Base-by-base conservation (phyloP, 169 alveolate genomes). In the Plasmodium yoelii region DNA sequence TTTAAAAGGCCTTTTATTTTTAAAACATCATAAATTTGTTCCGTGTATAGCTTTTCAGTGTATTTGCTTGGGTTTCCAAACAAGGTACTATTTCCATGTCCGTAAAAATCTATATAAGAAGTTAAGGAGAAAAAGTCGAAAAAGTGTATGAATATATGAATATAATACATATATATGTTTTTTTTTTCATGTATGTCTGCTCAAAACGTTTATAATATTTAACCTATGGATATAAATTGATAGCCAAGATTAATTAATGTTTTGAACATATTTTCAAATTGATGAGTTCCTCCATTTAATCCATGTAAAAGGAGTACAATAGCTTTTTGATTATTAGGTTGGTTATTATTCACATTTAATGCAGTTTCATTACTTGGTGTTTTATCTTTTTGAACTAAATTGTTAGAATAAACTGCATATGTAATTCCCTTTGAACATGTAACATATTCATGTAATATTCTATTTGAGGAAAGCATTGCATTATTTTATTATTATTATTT, bases 11-110 rank as follows among this genome's bases (percentile, higher is more conserved):
- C 34, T 82, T 82, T 82, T 47, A 15, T 46, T 72, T 70, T 68
- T 68, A 82, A 61, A 67, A 82, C 90, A 49, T 82, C 90, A 28
- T 82, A 82, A 26, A 82, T 69, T 82, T 82, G 90, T 68, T 82
- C 86, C 7, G 72, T 82, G 63, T 55, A 82, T 82, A 82, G 57
- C 18, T 72, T 70, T 46, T 82, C 90, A 8, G 90, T 82, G 57
- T 34, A 82, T 68, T 82, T 82, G 63, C 53, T 82, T 61, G 44
- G 64, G 49, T 67, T 65, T 10, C 15, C 13, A 26, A 72, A 67
- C 42, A 69, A 49, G 59, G 24, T 70, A 46, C 90, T 82, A 22
- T 69, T 65, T 19, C 90, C 90, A 15, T 82, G 90, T 0, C 90
- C 90, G 19, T 82, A 82, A 46, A 82, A 82, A 18, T 82, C 90